These are phyloP conservation scores for Microbotryum lychnidis-dioicae DNA, from an alignment of 1,284 basidiomycete species.

Conservation along the genomic window DNA sequence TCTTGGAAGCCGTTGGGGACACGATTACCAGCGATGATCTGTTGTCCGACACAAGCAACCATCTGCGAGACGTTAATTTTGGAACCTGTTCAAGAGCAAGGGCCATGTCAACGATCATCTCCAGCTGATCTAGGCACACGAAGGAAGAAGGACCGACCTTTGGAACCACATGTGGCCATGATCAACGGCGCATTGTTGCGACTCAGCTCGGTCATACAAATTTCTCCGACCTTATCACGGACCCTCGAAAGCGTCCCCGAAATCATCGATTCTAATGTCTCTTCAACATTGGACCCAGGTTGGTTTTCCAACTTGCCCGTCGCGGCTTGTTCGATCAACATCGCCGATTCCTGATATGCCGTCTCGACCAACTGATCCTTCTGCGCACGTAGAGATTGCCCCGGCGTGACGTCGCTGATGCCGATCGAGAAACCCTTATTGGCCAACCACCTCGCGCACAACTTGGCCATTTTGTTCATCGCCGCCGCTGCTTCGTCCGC, in stretches of 20 bases:
- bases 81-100: conserved; percentile 57
- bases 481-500: conserved; percentile 86
- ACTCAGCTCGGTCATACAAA: conserved; percentile 96
- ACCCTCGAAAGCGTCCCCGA: conserved; percentile 89
- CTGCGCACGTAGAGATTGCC: conserved; percentile 64
- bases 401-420: conserved; percentile 98
- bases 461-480: conserved; percentile 93
- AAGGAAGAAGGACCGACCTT: conserved; percentile 54
- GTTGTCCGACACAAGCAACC: conserved; percentile 99
- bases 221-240: conserved; percentile 90
- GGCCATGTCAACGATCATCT: neutral
- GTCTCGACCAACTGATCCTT: conserved; percentile 83
- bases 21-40: conserved; percentile 96
- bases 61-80: conserved; percentile 99
- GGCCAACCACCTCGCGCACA: conserved; percentile 90
- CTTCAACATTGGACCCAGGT: conserved; percentile 92
- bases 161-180: conserved; percentile 99
- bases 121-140: neutral
- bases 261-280: conserved; percentile 91
- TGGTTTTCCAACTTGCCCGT: conserved; percentile 90
- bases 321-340: conserved; percentile 81
- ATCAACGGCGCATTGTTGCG: conserved; percentile 93
- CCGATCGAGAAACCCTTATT: conserved; percentile 98
- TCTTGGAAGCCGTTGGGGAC: conserved; percentile 99
- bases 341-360: conserved; percentile 81